phyloP scores from a whole-genome alignment of 2,329 filamentous ascomycete genomes.

The Gaeumannomyces tritici region DNA sequence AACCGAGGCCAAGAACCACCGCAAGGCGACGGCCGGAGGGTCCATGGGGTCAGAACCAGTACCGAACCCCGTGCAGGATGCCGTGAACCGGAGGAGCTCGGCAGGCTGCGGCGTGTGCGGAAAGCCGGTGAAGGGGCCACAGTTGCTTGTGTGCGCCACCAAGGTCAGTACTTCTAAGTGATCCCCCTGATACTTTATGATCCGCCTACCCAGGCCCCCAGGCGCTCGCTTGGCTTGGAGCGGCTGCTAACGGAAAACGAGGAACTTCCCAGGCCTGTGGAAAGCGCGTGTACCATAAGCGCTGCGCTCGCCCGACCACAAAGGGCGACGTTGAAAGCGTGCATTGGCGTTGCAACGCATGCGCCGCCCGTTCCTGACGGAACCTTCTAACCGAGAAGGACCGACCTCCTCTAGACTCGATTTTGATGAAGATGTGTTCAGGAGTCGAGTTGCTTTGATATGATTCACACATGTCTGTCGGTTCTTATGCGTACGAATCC shows the following conservation, averaged over 20 bases:
- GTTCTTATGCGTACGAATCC: no score
- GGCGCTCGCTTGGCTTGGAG: not conserved
- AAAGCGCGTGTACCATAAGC: constrained; percentile 36
- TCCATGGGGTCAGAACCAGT: constrained; percentile 1
- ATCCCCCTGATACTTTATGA: not conserved
- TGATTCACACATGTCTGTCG: not conserved
- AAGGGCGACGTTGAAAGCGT: constrained; percentile 19
- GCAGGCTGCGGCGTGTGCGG: constrained; percentile 39
- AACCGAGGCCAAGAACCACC: constrained; percentile 25
- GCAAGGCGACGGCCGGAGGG: constrained; percentile 6
- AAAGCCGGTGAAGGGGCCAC: constrained; percentile 35
- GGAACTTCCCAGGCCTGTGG: constrained; percentile 18
- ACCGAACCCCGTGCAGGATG: constrained; percentile 17
- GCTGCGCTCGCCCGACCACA: constrained; percentile 30
- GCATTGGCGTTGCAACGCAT: not conserved
- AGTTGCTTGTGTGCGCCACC: constrained; percentile 38
- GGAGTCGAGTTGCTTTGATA: not conserved
- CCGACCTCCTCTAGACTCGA: not conserved
- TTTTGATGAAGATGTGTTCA: not conserved
- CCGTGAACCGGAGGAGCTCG: constrained; percentile 27
- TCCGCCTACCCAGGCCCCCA: no score
- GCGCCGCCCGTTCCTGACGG: not conserved
- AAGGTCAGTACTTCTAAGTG: constrained; percentile 24
- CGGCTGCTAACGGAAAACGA: not conserved
- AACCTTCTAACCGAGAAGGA: not conserved